Evolutionary conservation across 805 yeast genomes (phyloP).

Genomic region (Zygoascus bituminiphila): DNA sequence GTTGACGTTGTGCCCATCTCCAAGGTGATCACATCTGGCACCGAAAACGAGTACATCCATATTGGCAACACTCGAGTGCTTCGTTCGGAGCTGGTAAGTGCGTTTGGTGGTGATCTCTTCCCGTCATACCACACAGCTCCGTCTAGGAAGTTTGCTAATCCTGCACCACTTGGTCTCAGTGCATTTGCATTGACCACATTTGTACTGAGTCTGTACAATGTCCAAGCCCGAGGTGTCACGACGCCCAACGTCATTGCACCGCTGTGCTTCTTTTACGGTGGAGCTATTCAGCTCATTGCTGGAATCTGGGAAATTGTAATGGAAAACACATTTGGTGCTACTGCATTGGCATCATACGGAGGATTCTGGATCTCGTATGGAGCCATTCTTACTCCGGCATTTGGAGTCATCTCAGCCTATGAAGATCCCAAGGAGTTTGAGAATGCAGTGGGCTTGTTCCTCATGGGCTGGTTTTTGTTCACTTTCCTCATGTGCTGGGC

Average conservation of each 20-base stretch:
- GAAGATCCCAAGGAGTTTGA: slow-evolving; percentile 31
- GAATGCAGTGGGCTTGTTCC: slow-evolving; percentile 49
- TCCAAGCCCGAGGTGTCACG: slow-evolving; percentile 48
- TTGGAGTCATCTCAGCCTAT: slow-evolving; percentile 41
- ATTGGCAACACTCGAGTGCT: slow-evolving; percentile 37
- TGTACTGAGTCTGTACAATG: slow-evolving; percentile 45
- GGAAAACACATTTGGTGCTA: slow-evolving; percentile 60
- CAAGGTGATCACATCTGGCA: slow-evolving; percentile 19
- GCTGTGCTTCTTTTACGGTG: slow-evolving; percentile 58
- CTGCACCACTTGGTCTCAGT: slow-evolving; percentile 54
- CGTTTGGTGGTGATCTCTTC: slow-evolving; percentile 52
- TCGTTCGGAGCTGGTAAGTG: slow-evolving; percentile 49
- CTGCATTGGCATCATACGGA: slow-evolving; percentile 37
- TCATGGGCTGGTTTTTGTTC: slow-evolving; percentile 56
- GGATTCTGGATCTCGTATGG: slow-evolving; percentile 62
- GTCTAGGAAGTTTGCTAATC: slow-evolving; percentile 48
- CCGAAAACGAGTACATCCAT: slow-evolving; percentile 25
- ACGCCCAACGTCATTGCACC: slow-evolving; percentile 50
- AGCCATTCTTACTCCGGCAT: slow-evolving; percentile 43
- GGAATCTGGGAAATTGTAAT: slow-evolving; percentile 62
- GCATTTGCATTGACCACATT: slow-evolving; percentile 59
- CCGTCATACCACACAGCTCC: slow-evolving; percentile 40
- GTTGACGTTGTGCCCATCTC: not conserved
- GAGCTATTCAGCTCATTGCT: slow-evolving; percentile 50
- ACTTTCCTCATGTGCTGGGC: slow-evolving; percentile 44